These are phyloP conservation scores for Agrocybe praecox DNA, from an alignment of 768 basidiomycete genomes.

Conservation along the genomic window DNA sequence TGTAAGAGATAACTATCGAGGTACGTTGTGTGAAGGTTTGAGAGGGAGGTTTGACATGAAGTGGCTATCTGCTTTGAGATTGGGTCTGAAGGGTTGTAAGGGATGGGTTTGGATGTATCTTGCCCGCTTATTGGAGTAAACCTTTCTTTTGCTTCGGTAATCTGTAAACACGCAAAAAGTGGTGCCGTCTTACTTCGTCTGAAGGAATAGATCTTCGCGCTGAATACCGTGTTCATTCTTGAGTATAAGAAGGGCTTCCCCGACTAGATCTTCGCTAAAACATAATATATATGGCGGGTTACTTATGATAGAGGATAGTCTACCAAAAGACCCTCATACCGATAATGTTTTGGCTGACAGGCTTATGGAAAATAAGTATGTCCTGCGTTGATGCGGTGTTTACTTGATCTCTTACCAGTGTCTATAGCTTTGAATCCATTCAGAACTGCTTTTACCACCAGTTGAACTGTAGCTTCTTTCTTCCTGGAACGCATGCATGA, in stretches of 20 bases:
- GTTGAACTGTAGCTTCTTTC: conserved; percentile 64
- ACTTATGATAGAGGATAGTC: neutral
- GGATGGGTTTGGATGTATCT: conserved; percentile 67
- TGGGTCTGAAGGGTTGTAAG: conserved; percentile 61
- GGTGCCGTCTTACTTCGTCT: conserved; percentile 85
- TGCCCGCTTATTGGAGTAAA: conserved; percentile 79
- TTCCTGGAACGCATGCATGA: conserved; percentile 53
- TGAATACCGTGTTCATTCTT: conserved; percentile 58
- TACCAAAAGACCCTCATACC: conserved; percentile 34
- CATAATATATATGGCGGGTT: too few relatives aligned
- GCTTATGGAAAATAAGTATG: conserved; percentile 34
- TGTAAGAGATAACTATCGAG: conserved; percentile 83
- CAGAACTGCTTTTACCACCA: conserved; percentile 73
- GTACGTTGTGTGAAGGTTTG: conserved; percentile 70
- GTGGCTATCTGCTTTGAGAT: conserved; percentile 60
- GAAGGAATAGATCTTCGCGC: conserved; percentile 73
- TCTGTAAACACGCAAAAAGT: neutral
- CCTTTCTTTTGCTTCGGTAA: conserved; percentile 34
- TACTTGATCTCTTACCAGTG: conserved; percentile 54
- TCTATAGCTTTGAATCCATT: conserved; percentile 83
- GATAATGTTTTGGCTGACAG: conserved; percentile 75
- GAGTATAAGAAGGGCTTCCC: conserved; percentile 65
- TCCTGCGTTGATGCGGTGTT: neutral
- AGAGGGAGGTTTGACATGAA: conserved; percentile 66
- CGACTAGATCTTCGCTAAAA: conserved; percentile 77